phyloP scores from a whole-genome alignment of 306 rosid species.

The Senna tora region DNA sequence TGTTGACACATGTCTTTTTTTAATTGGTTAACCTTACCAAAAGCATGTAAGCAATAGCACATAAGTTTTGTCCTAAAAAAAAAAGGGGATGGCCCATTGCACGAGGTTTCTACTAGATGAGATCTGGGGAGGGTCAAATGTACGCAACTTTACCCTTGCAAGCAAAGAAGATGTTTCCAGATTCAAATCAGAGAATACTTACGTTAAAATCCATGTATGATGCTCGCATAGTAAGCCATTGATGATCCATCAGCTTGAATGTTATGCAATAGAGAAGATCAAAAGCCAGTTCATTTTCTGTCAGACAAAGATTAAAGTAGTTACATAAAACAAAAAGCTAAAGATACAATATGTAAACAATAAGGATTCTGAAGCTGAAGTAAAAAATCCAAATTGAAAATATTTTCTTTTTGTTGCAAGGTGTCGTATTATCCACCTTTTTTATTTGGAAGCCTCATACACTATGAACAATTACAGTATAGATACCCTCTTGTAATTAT shows the following conservation, averaged over 20 bases:
- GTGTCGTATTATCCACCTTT: neutral
- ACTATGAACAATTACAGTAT: neutral
- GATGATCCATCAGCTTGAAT: constrained; percentile 97
- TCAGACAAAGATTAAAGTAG: constrained; percentile 34
- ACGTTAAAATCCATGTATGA: constrained; percentile 99
- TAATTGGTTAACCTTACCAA: no score
- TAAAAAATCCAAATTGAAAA: neutral
- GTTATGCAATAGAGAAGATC: constrained; percentile 96
- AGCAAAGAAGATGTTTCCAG: no score
- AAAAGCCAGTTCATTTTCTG: constrained; percentile 90
- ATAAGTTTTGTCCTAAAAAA: no score
- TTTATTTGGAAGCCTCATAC: neutral
- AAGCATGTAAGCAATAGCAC: no score
- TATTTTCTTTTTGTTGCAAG: neutral
- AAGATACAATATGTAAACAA: constrained; percentile 20
- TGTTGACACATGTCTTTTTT: no score
- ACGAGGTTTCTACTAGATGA: no score
- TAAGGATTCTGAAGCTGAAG: constrained; percentile 11
- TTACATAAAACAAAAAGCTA: constrained; percentile 29
- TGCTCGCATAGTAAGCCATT: constrained; percentile 97
- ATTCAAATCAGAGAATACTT: constrained; percentile 46
- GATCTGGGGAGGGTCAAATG: no score
- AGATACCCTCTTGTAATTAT: constrained; percentile 16
- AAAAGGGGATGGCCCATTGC: no score
- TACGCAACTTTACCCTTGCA: no score